Base-by-base conservation (phyloP, 805 yeast species). In the Ogataea neopini region DNA sequence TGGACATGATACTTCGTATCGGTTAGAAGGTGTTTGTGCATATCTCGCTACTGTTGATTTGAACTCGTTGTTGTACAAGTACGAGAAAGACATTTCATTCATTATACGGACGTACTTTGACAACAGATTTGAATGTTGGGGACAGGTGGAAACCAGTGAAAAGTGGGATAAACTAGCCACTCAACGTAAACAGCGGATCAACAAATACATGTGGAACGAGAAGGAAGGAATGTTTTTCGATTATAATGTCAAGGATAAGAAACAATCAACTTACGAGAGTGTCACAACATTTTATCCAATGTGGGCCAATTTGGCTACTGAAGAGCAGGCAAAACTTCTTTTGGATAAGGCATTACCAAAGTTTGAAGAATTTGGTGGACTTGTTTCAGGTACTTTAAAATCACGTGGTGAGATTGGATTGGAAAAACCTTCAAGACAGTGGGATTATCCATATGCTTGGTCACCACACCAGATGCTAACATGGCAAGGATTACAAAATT, bases 361-460 rank as follows among this genome's bases (percentile, higher is more conserved):
- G 58, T 80, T 94, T 56, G 99, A 94, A 67, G 86, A 80, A 64
- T 75, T 77, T 50, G 98, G 99, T 19, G 99, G 99, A 0, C 66
- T 92, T 8, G 96, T 82, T 1, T 83, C 96, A 0, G 95, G 97
- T 32, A 85, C 96, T 0, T 75, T 80, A 55, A 64, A 74, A 53
- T 83, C 91, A 2, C 72, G 96, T 55, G 95, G 96, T 33, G 79
- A 75, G 20, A 69, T 88, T 30, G 80, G 84, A 1, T 67, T 86
- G 14, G 74, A 79, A 36, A 73, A 89, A 59, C 97, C 96, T n/a
- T 80, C 85, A 10, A 75, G 98, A 65, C 99, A 92, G 69, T 92
- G 99, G 99, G 99, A 92, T 66, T 94, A 85, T 66, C 99, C 99
- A 2, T 88, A 72, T 61, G 98, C 98, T 1, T 92, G 99, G 99